Evolutionary conservation across 2,329 filamentous ascomycete genomes (phyloP), one percentile per base, ranked within the genome.

Genomic region (Alternaria arbusti): DNA sequence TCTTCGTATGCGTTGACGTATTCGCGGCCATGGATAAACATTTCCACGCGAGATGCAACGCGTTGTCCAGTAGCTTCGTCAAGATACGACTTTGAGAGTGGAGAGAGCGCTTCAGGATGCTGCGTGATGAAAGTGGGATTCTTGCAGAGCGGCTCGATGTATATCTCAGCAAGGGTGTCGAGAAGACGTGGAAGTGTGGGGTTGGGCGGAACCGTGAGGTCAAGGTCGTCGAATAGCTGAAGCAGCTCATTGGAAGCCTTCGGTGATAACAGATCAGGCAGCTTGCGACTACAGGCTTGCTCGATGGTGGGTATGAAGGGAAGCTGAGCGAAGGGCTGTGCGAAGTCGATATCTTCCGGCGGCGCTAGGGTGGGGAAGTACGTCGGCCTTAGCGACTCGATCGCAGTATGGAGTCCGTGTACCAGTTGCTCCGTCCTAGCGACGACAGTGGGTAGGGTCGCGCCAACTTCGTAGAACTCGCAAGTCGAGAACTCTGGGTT

Each of bases 401-500:
- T 69, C n/a, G 73, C 70, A 6, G 54, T 62, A n/a, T 73, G 70
- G 0, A 80, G 70, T 22, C 69, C 70, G n/a, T 72, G 69, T 30
- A 97, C 80, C 51, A 98, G 81, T 13, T 85, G 82, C 78, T 96
- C 91, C 1, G 95, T 98, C 76, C 89, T 88, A 20, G 80, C 77
- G 74, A 97, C 94, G 54, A 98, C 83, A 45, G 92, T 88, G 36
- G 89, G 83, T 0, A 97, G 86, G 67, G 90, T 91, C 64, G 91
- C 89, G 74, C 94, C 96, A 3, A 94, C 90, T 65, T 91, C 90
- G 81, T 99, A 99, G 82, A 97, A 98, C 81, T 99, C 96, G 84
- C 95, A 98, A 64, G 93, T 98, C 47, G 92, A 96, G 81, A 98
- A 99, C 77, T 99, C 96, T 0, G 96, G 95, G 76, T 99, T 99